Base-by-base conservation (phyloP, 805 yeast genomes). In the Metschnikowia reukaufii region DNA sequence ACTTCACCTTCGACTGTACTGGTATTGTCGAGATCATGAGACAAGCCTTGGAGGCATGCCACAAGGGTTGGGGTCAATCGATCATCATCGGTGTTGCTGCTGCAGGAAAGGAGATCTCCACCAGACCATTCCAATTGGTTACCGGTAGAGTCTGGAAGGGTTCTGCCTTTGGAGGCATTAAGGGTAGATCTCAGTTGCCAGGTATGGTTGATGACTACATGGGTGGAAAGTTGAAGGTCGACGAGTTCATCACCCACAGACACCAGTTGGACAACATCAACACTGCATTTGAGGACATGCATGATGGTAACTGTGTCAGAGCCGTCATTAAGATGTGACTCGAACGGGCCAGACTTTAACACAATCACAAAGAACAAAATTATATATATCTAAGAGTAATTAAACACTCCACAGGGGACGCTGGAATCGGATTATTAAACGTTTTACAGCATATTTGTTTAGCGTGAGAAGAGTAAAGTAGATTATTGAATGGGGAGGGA, bases 121-220 rank as follows among this genome's bases (percentile, higher is more conserved):
- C 98, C 39, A 83, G 98, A 73, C 99, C 99, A 51, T 94, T 94
- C 88, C 98, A 92, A 77, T 82, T 94, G 69, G 98, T 94, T 55
- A 94, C 98, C 35, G 99, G 99, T 60, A 85, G 99, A 74, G 96
- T 88, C 44, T 92, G 99, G 98, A 87, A 82, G 69, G 99, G 99
- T 61, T 88, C 96, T 63, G 99, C 99, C n/a, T 94, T 89, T 60
- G 99, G 99, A 62, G 99, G 98, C 68, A 90, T 94, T 64, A 94
- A 94, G 74, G 98, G 99, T 65, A 86, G 97, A 76, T 66, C 96
- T 34, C 97, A 94, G 75, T 80, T 94, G 76, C 97, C 96, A 42
- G 88, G 83, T 17, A 77, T 91, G 48, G 96, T 94, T 48, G 84
- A 88, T 49, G 91, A 86, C 66, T 92, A 92, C 71, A 69, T 87